A percentile compares a stretch with the other conserved stretches of the same genome.
Conservation (phyloP, 2,329 filamentous ascomycete genomes). For the Trichoderma gracile region DNA sequence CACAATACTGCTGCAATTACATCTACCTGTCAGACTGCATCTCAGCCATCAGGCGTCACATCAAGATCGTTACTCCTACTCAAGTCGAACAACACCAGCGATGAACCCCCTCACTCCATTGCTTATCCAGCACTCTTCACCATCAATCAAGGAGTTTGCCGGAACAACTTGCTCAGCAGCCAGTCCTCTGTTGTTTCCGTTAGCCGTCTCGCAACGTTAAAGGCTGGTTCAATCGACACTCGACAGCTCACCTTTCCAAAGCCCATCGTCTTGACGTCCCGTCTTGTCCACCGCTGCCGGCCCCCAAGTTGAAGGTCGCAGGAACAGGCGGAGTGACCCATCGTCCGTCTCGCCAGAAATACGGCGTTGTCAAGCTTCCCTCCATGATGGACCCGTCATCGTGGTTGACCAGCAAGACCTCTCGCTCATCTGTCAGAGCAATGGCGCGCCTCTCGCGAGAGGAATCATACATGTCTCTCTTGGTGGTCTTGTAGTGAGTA, state of each 20-base stretch:
- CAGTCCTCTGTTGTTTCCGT: constrained; percentile 47
- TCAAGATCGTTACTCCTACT: not conserved
- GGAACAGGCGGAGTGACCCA: constrained; percentile 82
- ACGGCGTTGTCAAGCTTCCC: constrained; percentile 78
- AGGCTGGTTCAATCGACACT: not conserved
- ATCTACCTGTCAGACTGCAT: not conserved
- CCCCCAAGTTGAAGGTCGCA: constrained; percentile 36
- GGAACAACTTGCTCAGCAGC: constrained; percentile 65
- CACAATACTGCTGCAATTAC: too few relatives aligned
- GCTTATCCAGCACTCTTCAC: constrained; percentile 84
- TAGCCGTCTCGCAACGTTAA: constrained; percentile 18
- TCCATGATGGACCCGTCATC: constrained; percentile 72
- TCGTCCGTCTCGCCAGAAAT: constrained; percentile 68
- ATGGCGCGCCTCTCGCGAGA: constrained; percentile 66
- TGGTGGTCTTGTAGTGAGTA: constrained; percentile 84
- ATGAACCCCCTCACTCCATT: constrained; percentile 84
- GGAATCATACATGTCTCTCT: constrained; percentile 68
- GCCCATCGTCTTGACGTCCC: constrained; percentile 84
- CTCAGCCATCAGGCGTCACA: too few relatives aligned
- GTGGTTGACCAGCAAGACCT: constrained; percentile 73
- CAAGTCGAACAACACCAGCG: constrained; percentile 45
- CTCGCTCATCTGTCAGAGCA: constrained; percentile 52
- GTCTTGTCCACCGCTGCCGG: constrained; percentile 72
- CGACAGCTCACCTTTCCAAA: constrained; percentile 58
- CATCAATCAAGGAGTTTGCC: constrained; percentile 62